Evolutionary conservation across 768 basidiomycete species (phyloP), one percentile per base, ranked within the genome.

Genomic region (Rhodotorula kratochvilovae): DNA sequence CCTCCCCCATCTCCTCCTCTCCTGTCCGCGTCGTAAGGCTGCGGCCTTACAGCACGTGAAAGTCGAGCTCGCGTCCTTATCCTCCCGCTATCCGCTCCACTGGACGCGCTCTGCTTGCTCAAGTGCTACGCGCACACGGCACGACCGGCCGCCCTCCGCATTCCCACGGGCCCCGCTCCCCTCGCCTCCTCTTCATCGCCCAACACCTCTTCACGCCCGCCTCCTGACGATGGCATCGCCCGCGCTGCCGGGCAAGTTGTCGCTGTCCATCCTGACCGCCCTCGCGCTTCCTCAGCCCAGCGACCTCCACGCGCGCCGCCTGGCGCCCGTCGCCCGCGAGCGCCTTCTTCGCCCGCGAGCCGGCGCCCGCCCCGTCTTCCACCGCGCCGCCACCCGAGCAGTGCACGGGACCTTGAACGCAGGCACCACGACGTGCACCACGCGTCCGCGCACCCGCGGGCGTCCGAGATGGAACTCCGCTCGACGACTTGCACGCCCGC

Each of bases 401-500:
- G 16, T 4, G 53, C 5, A 3, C 55, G 25, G n/a, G 11, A 56
- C 33, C 35, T 17, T 21, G 19, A 17, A 12, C 27, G 27, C 27
- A 16, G n/a, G 16, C 8, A 54, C 10, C 15, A 27, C 53, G 27
- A 27, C 27, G 10, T 17, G 29, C 53, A 7, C 29, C n/a, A 29
- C n/a, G 13, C 16, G 11, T 16, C 11, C 5, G n/a, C n/a, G 27
- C 3, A 16, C 7, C 27, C 42, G 7, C 15, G 35, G 35, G 1
- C 35, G 13, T 23, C 56, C 33, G 35, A 21, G 36, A 27, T 39
- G 45, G 67, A 57, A 5, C 36, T 68, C 6, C 16, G 42, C 5
- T 61, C 66, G 53, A 63, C 67, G 25, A 48, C 11, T 25, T 68
- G 67, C 39, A 2, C 3, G 25, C 61, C 1, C 63, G 67, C 60